Percentiles rank a stretch among this genome's conserved stretches.
These are phyloP conservation scores for Hyaloraphidium curvatum DNA, from an alignment of 192 early-diverging fungal genomes.

Conservation along the genomic window DNA sequence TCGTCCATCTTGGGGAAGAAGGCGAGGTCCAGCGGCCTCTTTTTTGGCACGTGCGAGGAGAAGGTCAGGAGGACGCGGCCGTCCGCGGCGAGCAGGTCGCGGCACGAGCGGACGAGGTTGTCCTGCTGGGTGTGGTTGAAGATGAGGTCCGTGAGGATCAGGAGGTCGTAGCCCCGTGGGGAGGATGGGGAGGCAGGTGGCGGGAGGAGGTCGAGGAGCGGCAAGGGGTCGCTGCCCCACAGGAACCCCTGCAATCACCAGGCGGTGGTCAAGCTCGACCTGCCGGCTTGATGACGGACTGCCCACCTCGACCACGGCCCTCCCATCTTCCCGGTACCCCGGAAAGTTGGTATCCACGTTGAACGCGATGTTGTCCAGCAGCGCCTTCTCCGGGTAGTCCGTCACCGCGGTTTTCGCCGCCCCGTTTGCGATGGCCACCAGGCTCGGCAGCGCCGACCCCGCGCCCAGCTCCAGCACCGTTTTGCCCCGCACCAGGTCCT, in stretches of 20 bases:
- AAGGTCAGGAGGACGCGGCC: neutral
- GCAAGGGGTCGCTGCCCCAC: neutral
- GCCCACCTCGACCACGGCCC: neutral
- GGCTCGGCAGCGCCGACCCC: neutral
- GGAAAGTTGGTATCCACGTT: neutral
- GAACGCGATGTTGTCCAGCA: neutral
- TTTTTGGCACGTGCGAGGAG: neutral
- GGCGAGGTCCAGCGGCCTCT: neutral
- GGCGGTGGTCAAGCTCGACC: no score
- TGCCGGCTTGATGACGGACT: no score
- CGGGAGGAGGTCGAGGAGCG: neutral
- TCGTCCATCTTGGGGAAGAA: neutral
- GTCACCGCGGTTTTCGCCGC: neutral
- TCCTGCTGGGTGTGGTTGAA: constrained; percentile 4
- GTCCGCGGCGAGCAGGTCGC: neutral
- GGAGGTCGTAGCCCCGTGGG: neutral
- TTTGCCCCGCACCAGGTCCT: neutral
- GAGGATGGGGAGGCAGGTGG: neutral
- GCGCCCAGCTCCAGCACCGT: neutral
- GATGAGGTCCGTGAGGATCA: neutral
- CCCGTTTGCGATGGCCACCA: neutral
- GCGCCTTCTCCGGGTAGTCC: neutral
- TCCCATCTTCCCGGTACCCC: neutral
- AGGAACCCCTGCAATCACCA: neutral
- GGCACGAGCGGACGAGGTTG: neutral